phyloP scores from a whole-genome alignment of 345 rosid genomes.

The Ailanthus altissimus region DNA sequence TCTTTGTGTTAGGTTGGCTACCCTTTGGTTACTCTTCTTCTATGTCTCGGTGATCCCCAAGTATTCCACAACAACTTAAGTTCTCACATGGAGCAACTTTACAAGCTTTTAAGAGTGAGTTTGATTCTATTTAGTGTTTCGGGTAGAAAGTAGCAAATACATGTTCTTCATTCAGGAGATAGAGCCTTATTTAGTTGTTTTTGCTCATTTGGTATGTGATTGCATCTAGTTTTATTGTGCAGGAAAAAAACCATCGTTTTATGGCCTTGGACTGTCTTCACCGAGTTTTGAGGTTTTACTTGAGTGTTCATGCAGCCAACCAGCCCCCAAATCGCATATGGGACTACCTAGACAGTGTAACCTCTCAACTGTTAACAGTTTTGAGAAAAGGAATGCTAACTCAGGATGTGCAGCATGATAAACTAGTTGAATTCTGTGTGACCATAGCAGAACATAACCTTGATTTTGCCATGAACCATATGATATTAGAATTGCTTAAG shows the following conservation, averaged over 20 bases:
- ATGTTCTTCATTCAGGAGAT: not conserved
- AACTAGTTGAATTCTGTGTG: slow-evolving; percentile 96
- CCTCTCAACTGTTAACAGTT: slow-evolving; percentile 89
- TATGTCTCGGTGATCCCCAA: slow-evolving; percentile 97
- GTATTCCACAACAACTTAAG: slow-evolving; percentile 81
- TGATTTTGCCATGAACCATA: slow-evolving; percentile 98
- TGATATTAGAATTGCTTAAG: slow-evolving; percentile 91
- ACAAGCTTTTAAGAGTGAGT: slow-evolving; percentile 95
- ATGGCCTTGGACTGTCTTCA: slow-evolving; percentile 98
- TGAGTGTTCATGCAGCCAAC: slow-evolving; percentile 90
- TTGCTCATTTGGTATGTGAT: slow-evolving; percentile 5
- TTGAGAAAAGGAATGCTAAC: slow-evolving; percentile 91
- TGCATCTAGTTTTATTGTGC: slow-evolving; percentile 33
- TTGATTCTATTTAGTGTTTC: slow-evolving; percentile 15
- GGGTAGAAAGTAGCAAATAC: not conserved
- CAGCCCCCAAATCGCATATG: slow-evolving; percentile 94
- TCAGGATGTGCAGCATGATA: slow-evolving; percentile 97
- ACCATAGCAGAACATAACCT: slow-evolving; percentile 97
- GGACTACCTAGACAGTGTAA: slow-evolving; percentile 98
- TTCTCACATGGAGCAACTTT: slow-evolving; percentile 95
- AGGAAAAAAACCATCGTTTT: slow-evolving; percentile 98
- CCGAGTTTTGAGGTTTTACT: slow-evolving; percentile 92
- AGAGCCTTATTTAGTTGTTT: slow-evolving; percentile 4
- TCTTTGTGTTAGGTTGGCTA: slow-evolving; percentile 77
- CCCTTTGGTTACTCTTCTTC: slow-evolving; percentile 97